phyloP scores from a whole-genome alignment of 2,329 filamentous ascomycete species.

The Onygenales sp. region DNA sequence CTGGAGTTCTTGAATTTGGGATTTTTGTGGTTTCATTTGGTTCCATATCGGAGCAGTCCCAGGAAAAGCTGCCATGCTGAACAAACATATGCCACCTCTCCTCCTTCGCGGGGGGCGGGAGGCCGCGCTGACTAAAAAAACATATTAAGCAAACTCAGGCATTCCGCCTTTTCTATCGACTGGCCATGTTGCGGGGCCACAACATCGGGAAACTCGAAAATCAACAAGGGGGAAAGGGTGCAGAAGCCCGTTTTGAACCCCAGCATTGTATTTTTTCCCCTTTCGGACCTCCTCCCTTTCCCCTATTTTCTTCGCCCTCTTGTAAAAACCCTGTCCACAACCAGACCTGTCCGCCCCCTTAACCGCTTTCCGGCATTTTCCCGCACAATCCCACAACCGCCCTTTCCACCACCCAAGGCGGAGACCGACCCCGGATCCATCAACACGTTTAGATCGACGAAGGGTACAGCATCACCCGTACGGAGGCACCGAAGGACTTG shows the following conservation, averaged over 20 bases:
- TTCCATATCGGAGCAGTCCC: not conserved
- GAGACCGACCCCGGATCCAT: not conserved
- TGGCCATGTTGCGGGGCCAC: not conserved
- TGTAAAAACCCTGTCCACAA: not conserved
- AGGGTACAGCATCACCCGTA: constrained; percentile 96
- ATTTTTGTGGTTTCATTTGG: not conserved
- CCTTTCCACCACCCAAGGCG: not conserved
- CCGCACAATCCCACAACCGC: not conserved
- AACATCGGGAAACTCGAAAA: not conserved
- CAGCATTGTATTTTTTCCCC: not conserved
- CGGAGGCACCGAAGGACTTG: constrained; percentile 91
- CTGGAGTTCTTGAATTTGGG: not conserved
- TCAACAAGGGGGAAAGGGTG: constrained; percentile 1
- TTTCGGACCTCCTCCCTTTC: not conserved
- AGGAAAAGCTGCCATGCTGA: not conserved
- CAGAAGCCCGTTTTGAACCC: constrained; percentile 3
- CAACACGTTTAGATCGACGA: constrained; percentile 72
- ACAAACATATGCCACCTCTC: not conserved
- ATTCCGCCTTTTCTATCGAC: constrained; percentile 1
- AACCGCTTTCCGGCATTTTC: not conserved
- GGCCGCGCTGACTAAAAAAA: not conserved
- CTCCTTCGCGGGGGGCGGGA: not conserved
- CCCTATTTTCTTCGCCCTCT: not conserved
- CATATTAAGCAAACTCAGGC: constrained; percentile 2
- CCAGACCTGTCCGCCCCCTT: not conserved